These are phyloP conservation scores for Gossypium thurberi DNA, from an alignment of 345 rosid species.

Conservation along the genomic window DNA sequence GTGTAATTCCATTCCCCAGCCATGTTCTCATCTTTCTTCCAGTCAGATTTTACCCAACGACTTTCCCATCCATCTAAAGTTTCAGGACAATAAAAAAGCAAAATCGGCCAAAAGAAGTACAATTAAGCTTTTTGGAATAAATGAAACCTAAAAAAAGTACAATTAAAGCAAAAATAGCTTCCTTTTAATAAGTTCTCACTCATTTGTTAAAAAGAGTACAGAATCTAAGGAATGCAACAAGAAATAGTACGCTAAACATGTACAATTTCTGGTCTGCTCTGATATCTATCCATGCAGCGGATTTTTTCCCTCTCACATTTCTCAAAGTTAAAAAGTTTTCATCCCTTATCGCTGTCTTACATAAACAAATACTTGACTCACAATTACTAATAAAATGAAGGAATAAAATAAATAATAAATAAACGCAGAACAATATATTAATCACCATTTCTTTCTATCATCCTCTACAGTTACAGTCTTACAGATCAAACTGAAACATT, in stretches of 20 bases:
- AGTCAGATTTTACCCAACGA: conserved; percentile 42
- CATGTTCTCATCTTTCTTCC: conserved; percentile 82
- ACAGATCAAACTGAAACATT: neutral
- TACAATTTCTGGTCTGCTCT: neutral
- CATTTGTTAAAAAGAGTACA: neutral
- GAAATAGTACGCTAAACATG: neutral
- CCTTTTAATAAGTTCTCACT: neutral
- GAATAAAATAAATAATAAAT: neutral
- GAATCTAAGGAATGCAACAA: neutral
- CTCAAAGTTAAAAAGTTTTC: neutral
- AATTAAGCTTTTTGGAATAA: neutral
- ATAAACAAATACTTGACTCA: neutral
- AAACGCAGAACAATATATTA: neutral
- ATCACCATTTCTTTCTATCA: neutral
- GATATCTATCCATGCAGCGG: neutral
- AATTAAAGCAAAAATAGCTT: neutral
- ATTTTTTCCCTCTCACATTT: neutral
- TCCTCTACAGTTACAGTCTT: neutral
- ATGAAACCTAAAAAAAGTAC: neutral
- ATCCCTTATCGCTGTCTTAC: neutral
- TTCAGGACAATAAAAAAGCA: neutral
- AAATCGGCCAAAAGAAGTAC: neutral
- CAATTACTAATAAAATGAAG: neutral
- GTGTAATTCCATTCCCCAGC: conserved; percentile 97
- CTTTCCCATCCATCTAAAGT: neutral